These are phyloP conservation scores for Saccharomycopsis vini DNA, from an alignment of 805 yeast species.

Conservation along the genomic window DNA sequence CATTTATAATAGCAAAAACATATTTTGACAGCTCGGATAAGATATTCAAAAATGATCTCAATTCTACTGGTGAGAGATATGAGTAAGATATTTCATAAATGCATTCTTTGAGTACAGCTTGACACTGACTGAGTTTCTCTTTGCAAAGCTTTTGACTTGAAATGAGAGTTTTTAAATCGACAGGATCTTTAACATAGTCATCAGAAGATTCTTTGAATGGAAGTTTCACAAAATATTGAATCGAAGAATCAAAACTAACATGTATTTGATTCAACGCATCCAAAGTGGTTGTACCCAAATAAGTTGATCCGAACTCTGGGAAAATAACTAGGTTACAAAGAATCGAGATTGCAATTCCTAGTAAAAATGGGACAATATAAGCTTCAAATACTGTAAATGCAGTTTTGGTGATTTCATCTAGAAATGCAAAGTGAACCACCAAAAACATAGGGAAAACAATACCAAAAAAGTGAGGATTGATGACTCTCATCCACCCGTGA, in stretches of 20 bases:
- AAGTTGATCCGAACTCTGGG: constrained; percentile 46
- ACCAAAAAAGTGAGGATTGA: constrained; percentile 37
- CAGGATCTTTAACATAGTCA: constrained; percentile 9
- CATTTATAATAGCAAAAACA: constrained; percentile 36
- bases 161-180: constrained; percentile 27
- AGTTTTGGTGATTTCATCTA: constrained; percentile 28
- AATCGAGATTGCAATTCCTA: constrained; percentile 38
- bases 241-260: constrained; percentile 29
- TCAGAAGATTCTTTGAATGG: constrained; percentile 15
- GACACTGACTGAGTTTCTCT: constrained; percentile 28
- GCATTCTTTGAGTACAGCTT: constrained; percentile 37
- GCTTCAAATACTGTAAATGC: constrained; percentile 28
- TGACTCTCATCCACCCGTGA: constrained; percentile 43
- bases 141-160: constrained; percentile 28
- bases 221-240: constrained; percentile 29
- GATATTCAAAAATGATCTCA: constrained; percentile 29
- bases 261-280: constrained; percentile 34
- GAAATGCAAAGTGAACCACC: constrained; percentile 41
- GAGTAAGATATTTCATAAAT: constrained; percentile 42
- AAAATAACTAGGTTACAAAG: constrained; percentile 35
- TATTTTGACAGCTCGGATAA: constrained; percentile 28
- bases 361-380: constrained; percentile 35
- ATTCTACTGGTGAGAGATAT: constrained; percentile 34
- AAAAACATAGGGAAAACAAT: constrained; percentile 40
- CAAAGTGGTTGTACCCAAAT: constrained; percentile 35